These are phyloP conservation scores for Diversispora eburnea DNA, from an alignment of 192 early-diverging fungal species.

Conservation along the genomic window DNA sequence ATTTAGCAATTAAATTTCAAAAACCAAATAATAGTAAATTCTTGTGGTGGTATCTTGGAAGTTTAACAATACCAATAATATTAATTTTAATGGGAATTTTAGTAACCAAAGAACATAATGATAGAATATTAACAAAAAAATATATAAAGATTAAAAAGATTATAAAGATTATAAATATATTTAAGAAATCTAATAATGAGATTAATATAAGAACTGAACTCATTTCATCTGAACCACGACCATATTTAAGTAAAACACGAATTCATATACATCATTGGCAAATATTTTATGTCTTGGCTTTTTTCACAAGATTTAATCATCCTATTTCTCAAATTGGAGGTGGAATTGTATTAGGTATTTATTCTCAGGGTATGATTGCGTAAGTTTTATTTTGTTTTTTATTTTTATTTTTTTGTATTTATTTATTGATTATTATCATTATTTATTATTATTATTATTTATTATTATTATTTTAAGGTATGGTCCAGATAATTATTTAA, in stretches of 20 bases:
- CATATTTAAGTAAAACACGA: not conserved
- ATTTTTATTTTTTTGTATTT: not conserved
- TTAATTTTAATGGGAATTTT: constrained; percentile 37
- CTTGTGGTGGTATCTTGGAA: constrained; percentile 46
- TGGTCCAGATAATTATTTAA: constrained; percentile 8
- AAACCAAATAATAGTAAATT: constrained; percentile 30
- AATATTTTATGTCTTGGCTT: constrained; percentile 76
- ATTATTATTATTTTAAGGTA: constrained; percentile 3
- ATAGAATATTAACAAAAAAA: constrained; percentile 29
- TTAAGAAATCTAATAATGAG: not conserved
- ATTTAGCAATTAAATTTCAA: constrained; percentile 35
- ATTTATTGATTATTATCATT: not conserved
- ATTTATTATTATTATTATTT: too few species aligned
- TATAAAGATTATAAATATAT: not conserved
- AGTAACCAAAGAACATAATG: constrained; percentile 43
- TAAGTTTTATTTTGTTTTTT: constrained; percentile 3
- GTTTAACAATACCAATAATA: constrained; percentile 41
- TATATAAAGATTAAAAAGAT: not conserved
- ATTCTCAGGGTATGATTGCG: constrained; percentile 60
- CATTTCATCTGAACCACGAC: not conserved
- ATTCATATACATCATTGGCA: constrained; percentile 80
- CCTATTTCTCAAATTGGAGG: constrained; percentile 65
- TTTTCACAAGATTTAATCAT: constrained; percentile 73
- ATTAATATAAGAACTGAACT: not conserved
- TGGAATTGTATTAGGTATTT: constrained; percentile 68